phyloP scores from a whole-genome alignment of 306 rosid genomes.

The Malus orientalis region DNA sequence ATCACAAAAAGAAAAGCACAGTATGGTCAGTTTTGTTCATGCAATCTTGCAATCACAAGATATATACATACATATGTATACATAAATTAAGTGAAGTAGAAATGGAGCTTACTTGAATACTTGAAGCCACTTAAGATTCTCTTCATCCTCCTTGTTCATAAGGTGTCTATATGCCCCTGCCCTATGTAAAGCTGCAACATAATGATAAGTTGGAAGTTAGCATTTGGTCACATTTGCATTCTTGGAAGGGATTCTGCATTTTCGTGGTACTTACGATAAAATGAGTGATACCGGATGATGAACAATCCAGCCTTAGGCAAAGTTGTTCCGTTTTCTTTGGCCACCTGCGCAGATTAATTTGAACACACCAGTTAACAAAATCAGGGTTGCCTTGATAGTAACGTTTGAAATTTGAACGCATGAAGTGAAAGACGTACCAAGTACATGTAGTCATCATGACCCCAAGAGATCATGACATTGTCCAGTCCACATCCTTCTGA shows the following conservation, averaged over 20 bases:
- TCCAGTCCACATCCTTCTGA: slow-evolving; percentile 46
- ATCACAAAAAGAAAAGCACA: background rate
- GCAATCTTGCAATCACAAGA: background rate
- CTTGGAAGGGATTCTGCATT: too few relatives aligned
- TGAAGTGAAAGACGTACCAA: slow-evolving; percentile 24
- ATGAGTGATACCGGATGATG: slow-evolving; percentile 56
- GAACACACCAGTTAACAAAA: background rate
- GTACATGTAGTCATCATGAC: slow-evolving; percentile 66
- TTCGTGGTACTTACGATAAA: slow-evolving; percentile 37
- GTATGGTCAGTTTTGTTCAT: background rate
- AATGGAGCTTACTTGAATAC: slow-evolving; percentile 40
- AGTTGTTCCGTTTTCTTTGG: slow-evolving; percentile 47
- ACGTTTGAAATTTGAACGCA: background rate
- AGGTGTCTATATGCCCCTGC: slow-evolving; percentile 51
- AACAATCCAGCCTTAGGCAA: slow-evolving; percentile 52
- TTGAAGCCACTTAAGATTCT: slow-evolving; percentile 57
- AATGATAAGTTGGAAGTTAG: background rate
- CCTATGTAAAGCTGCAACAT: slow-evolving; percentile 43
- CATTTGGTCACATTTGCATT: background rate
- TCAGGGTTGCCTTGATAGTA: background rate
- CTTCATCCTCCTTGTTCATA: slow-evolving; percentile 48
- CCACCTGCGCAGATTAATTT: slow-evolving; percentile 36
- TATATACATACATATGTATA: background rate
- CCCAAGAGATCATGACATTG: slow-evolving; percentile 57
- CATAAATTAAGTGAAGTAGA: background rate